These are phyloP conservation scores for Pouteria glomerata DNA, from an alignment of 148 eudicot genomes.

Conservation along the genomic window DNA sequence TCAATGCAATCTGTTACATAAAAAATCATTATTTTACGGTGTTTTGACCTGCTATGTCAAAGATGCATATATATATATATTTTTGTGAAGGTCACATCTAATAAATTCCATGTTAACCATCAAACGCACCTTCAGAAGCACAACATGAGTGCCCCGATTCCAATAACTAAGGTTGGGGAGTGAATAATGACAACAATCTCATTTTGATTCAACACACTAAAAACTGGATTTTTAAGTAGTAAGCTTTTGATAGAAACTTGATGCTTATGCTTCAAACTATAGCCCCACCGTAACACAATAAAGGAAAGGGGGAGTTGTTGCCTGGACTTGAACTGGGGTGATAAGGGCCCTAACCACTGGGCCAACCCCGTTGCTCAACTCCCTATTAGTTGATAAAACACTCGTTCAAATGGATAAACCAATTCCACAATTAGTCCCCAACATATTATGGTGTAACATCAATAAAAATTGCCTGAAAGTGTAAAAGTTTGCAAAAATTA, in stretches of 20 bases:
- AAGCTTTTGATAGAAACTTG: not conserved
- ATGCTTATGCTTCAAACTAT: not conserved
- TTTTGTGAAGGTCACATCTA: not conserved
- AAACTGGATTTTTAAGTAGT: not conserved
- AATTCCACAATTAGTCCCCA: not conserved
- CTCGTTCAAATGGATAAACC: not conserved
- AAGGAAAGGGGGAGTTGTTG: no score
- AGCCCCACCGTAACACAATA: not conserved
- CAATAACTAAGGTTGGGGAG: not conserved
- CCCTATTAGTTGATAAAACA: not conserved
- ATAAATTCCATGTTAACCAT: not conserved
- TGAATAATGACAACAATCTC: not conserved
- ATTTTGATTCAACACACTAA: not conserved
- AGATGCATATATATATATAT: not conserved
- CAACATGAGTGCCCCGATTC: not conserved
- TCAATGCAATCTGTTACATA: not conserved
- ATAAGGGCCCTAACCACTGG: no score
- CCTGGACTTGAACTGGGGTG: no score
- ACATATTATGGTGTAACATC: not conserved
- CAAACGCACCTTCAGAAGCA: not conserved
- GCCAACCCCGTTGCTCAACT: no score
- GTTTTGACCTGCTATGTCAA: conserved; percentile 1
- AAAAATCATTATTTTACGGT: not conserved
- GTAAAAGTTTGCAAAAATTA: not conserved
- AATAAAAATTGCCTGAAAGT: not conserved